phyloP scores from a whole-genome alignment of 2,329 filamentous ascomycete genomes.

The Lizonia empirigonia region DNA sequence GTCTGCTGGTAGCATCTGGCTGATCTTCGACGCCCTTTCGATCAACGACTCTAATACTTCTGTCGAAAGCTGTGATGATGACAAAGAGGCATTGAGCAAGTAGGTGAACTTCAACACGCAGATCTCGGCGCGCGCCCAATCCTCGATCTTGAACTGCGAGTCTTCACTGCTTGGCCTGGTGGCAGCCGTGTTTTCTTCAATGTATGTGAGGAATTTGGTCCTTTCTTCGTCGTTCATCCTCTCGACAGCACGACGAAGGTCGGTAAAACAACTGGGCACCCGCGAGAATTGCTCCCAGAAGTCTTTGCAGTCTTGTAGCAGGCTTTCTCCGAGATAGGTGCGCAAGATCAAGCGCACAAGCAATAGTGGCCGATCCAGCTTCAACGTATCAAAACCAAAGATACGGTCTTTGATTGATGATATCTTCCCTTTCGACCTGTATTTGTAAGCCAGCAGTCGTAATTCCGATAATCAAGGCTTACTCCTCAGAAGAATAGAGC shows the following conservation, averaged over 20 bases:
- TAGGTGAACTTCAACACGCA: conserved; percentile 38
- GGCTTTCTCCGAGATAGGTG: conserved; percentile 9
- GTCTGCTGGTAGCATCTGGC: conserved; percentile 16
- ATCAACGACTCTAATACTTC: conserved; percentile 24
- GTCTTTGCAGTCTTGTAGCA: conserved; percentile 25
- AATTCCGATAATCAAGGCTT: neutral
- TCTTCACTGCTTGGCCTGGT: neutral
- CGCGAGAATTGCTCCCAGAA: conserved; percentile 32
- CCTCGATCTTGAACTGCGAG: conserved; percentile 6
- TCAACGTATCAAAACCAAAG: conserved; percentile 16
- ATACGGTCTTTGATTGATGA: conserved; percentile 14
- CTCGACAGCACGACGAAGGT: conserved; percentile 35
- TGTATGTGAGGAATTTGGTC: conserved; percentile 21
- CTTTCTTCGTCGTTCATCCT: conserved; percentile 19
- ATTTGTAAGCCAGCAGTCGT: neutral
- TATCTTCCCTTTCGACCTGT: conserved; percentile 15
- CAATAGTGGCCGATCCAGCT: conserved; percentile 23
- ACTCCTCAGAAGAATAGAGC: conserved; percentile 15
- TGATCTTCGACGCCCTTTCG: conserved; percentile 25
- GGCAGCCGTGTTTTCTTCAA: conserved; percentile 13
- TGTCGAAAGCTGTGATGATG: neutral
- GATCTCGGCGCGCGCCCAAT: conserved; percentile 26
- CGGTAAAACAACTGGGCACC: conserved; percentile 35
- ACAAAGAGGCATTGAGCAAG: conserved; percentile 31
- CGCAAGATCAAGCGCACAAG: conserved; percentile 25